phyloP scores from a whole-genome alignment of 768 basidiomycete species.

The Suillus discolor region DNA sequence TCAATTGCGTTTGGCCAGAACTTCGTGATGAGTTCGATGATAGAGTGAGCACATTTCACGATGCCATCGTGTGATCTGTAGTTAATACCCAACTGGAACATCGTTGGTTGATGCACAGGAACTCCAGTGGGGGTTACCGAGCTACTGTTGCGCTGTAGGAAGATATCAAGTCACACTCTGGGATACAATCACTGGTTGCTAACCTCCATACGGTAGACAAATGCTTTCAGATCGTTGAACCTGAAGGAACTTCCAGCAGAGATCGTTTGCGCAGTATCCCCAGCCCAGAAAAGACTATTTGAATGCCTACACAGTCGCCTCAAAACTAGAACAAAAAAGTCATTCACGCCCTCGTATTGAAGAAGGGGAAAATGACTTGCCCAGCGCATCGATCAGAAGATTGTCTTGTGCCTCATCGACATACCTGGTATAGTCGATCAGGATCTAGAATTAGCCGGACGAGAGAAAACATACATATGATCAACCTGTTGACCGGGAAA shows the following conservation, averaged over 20 bases:
- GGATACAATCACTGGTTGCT: neutral
- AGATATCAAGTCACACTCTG: neutral
- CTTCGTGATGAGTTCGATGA: conserved; percentile 59
- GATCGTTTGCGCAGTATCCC: conserved; percentile 81
- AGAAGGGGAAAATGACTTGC: conserved; percentile 36
- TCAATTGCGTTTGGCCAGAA: conserved; percentile 74
- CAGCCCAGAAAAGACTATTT: conserved; percentile 78
- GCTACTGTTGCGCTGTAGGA: conserved; percentile 23
- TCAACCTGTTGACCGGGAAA: conserved; percentile 47
- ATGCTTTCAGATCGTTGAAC: conserved; percentile 72
- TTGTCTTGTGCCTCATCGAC: conserved; percentile 79
- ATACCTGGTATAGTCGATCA: conserved; percentile 45
- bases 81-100: conserved; percentile 64
- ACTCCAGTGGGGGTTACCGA: conserved; percentile 14
- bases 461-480: conserved; percentile 47
- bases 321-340: conserved; percentile 45
- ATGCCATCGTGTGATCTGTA: conserved; percentile 77
- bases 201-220: conserved; percentile 65
- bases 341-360: neutral
- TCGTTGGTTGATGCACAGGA: conserved; percentile 27
- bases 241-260: conserved; percentile 71
- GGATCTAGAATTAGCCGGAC: neutral
- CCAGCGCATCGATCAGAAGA: conserved; percentile 60
- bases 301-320: conserved; percentile 62
- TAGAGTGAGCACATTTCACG: conserved; percentile 64